Conservation (phyloP, 441 rosid species). For the Isatis lusitanica region DNA sequence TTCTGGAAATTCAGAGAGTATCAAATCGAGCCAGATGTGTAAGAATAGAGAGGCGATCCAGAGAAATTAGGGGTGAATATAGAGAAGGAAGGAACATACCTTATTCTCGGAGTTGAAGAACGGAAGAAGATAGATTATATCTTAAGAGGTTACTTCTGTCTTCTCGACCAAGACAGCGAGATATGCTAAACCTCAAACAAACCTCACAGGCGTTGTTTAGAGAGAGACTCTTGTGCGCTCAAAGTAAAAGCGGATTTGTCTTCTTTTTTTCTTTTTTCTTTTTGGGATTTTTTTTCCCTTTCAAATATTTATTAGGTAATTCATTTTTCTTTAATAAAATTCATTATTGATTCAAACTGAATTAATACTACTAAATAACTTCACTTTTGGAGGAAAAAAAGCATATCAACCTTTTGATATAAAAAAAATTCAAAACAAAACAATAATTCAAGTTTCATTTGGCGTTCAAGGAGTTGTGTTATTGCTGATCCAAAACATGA, state of each 20-base stretch:
- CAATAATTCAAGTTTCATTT: no score
- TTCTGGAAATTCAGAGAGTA: not conserved
- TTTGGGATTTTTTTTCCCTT: not conserved
- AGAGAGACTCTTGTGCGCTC: not conserved
- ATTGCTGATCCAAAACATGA: not conserved
- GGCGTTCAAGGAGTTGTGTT: no score
- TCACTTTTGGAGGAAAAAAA: no score
- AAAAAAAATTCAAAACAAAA: no score
- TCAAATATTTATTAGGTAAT: not conserved
- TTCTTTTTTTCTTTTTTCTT: not conserved
- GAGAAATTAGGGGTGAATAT: not conserved
- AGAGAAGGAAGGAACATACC: conserved; percentile 1
- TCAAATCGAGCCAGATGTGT: not conserved
- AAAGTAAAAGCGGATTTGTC: not conserved
- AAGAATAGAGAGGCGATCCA: not conserved
- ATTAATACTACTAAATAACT: no score
- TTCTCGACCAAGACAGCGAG: conserved; percentile 19
- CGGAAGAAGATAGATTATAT: not conserved
- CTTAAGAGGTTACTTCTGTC: not conserved
- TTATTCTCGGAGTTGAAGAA: conserved; percentile 1
- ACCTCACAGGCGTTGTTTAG: not conserved
- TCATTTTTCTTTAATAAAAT: no score
- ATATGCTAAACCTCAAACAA: conserved; percentile 6
- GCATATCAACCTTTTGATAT: no score
- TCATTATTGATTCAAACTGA: no score